These are phyloP conservation scores for Harringtonia aguacate DNA, from an alignment of 2,329 filamentous ascomycete genomes.

Conservation along the genomic window DNA sequence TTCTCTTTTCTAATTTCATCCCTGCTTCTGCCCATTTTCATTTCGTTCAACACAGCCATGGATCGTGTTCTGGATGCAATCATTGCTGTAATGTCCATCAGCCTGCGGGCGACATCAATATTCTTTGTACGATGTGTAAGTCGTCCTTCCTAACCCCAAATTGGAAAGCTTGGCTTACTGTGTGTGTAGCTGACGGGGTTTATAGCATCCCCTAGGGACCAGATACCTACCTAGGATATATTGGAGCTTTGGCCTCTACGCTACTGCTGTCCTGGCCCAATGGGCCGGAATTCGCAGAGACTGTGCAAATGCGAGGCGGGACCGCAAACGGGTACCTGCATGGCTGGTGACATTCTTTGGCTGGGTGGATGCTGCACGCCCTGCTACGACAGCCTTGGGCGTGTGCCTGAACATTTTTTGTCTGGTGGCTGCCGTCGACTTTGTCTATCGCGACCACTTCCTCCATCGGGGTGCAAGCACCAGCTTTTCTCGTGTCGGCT, in stretches of 20 bases:
- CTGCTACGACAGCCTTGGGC: background rate
- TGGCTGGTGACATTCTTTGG: background rate
- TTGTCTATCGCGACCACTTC: background rate
- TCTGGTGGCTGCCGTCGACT: background rate
- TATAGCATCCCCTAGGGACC: too few relatives aligned
- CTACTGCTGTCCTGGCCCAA: too few relatives aligned
- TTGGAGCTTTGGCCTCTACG: too few relatives aligned
- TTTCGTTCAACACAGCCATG: too few relatives aligned
- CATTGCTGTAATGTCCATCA: constrained; percentile 3
- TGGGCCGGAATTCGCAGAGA: too few relatives aligned
- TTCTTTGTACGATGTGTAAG: constrained; percentile 7
- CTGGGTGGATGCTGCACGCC: background rate
- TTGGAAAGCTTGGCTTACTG: too few relatives aligned
- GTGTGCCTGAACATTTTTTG: background rate
- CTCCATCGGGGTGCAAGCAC: background rate
- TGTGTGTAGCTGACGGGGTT: too few relatives aligned
- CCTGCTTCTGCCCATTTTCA: too few relatives aligned
- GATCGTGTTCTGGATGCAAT: background rate
- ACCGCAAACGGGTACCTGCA: background rate
- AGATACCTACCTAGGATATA: too few relatives aligned
- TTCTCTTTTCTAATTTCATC: too few relatives aligned
- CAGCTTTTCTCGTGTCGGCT: background rate
- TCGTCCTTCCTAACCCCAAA: background rate
- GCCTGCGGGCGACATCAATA: background rate
- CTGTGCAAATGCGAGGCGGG: too few relatives aligned